Base-by-base conservation (phyloP, 352 stramenopile species). In the Aphanomyces stellatus region DNA sequence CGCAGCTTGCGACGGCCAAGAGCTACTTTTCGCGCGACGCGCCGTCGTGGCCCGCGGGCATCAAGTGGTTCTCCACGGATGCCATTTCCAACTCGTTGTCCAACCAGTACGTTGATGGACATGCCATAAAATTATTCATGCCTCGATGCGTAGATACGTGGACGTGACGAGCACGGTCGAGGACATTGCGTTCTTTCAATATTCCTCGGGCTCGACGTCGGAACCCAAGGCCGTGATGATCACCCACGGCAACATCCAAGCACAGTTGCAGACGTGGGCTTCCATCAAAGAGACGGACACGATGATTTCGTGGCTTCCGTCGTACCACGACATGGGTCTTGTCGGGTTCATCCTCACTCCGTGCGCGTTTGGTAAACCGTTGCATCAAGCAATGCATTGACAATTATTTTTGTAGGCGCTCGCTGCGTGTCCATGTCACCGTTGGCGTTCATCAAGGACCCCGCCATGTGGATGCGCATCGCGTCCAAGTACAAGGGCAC, bases 371-470 rank as follows among this genome's bases (percentile, higher is more conserved):
- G 63, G 63, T 67, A 51, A 19, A 15, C 40, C 30, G 7, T 4
- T 22, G 13, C 1, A 17, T 42, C 15, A 22, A 13, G 24, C 5
- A 13, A 17, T 53, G 15, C 5, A 27, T 13, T 33, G 8, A 57
- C 4, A 34, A 1, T 27, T 65, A 11, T 22, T 63, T 13, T 8
- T 46, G 34, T 8, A 83, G 77, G 69, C 28, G 80, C 79, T 17
- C 76, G 76, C 46, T 91, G 83, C 65, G 81, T 91, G 35, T 86
- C 78, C 41, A 91, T 91, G 81, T 93, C 85, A 61, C 85, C 85
- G 10, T 86, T 90, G 56, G 88, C 80, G 48, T 93, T 93, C 69
- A 91, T 93, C 73, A 91, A 91, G 66, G 82, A 93, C 72, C 85
- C 85, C 1, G 72, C 76, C 15, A 69, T 93, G 33, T 93, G 85